phyloP scores from a whole-genome alignment of 2,329 filamentous ascomycete genomes.

The Penicillium olsonii region DNA sequence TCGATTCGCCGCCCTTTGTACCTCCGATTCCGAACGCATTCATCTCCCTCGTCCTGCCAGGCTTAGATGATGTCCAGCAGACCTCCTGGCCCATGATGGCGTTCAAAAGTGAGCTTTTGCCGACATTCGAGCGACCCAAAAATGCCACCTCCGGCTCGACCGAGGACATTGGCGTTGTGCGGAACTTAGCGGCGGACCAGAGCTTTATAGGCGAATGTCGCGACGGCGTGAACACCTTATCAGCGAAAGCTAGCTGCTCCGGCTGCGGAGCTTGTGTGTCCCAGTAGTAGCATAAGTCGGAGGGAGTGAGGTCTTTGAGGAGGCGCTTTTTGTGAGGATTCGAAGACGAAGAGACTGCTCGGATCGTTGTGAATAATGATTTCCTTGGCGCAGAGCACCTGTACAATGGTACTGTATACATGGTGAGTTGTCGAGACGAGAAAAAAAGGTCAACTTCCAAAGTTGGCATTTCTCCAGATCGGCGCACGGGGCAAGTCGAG shows the following conservation, averaged over 20 bases:
- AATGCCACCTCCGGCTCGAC: conserved; percentile 64
- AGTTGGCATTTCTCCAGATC: conserved; percentile 21
- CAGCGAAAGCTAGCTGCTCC: conserved; percentile 48
- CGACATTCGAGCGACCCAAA: conserved; percentile 69
- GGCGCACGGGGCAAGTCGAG: conserved; percentile 20
- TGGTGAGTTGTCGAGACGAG: conserved; percentile 1
- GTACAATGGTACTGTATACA: conserved; percentile 6
- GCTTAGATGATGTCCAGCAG: conserved; percentile 60
- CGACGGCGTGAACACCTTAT: conserved; percentile 46
- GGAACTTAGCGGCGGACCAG: conserved; percentile 63
- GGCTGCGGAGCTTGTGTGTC: conserved; percentile 50
- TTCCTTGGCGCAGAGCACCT: conserved; percentile 5
- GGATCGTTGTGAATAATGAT: conserved; percentile 16
- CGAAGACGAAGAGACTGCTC: conserved; percentile 5
- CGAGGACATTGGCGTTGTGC: conserved; percentile 56
- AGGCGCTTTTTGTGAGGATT: conserved; percentile 28
- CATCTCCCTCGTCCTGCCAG: conserved; percentile 65
- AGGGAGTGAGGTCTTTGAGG: conserved; percentile 33
- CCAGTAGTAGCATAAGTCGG: conserved; percentile 51
- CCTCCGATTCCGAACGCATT: conserved; percentile 65
- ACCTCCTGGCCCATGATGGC: conserved; percentile 56
- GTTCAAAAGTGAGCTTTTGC: conserved; percentile 69
- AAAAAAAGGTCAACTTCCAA: conserved; percentile 1
- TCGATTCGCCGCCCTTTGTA: conserved; percentile 45
- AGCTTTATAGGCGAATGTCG: conserved; percentile 57